These are phyloP conservation scores for Dactylellina leptospora DNA, from an alignment of 2,329 filamentous ascomycete species.

Conservation along the genomic window DNA sequence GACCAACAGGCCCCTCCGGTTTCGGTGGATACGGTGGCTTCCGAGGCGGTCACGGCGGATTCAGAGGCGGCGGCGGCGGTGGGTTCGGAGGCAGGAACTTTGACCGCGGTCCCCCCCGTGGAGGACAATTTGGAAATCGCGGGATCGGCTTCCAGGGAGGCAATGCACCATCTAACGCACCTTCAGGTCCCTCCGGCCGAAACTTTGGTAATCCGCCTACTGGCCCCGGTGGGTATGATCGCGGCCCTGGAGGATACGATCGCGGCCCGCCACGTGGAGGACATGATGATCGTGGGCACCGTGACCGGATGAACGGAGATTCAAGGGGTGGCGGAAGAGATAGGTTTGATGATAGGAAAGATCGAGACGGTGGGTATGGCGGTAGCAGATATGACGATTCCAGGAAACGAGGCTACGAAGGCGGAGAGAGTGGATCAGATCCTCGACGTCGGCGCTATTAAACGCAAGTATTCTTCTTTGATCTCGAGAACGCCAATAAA, in stretches of 20 bases:
- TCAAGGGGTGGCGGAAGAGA: conserved; percentile 54
- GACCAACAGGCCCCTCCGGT: conserved; percentile 73
- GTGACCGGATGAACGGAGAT: conserved; percentile 52
- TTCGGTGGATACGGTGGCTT: conserved; percentile 69
- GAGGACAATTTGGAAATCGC: conserved; percentile 61
- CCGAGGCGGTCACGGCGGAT: conserved; percentile 66
- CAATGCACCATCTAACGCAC: conserved; percentile 67
- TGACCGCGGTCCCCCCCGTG: conserved; percentile 58
- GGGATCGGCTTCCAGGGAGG: conserved; percentile 69
- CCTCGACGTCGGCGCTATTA: conserved; percentile 49
- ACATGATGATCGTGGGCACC: conserved; percentile 48
- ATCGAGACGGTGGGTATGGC: conserved; percentile 53
- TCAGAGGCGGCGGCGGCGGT: conserved; percentile 61
- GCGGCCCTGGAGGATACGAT: conserved; percentile 55
- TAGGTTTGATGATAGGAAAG: conserved; percentile 51
- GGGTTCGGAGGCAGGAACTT: conserved; percentile 59
- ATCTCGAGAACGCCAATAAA: neutral
- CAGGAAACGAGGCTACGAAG: conserved; percentile 52
- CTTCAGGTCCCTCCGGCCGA: conserved; percentile 69
- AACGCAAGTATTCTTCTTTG: conserved; percentile 33
- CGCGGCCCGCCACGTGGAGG: conserved; percentile 31
- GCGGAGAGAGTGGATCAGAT: conserved; percentile 49
- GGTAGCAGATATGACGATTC: conserved; percentile 51
- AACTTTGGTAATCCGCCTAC: conserved; percentile 63
- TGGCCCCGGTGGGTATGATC: conserved; percentile 58